Evolutionary conservation across 129 eudicot genomes (phyloP), one percentile per base, ranked within the genome.

Genomic region (Logfia minima): DNA sequence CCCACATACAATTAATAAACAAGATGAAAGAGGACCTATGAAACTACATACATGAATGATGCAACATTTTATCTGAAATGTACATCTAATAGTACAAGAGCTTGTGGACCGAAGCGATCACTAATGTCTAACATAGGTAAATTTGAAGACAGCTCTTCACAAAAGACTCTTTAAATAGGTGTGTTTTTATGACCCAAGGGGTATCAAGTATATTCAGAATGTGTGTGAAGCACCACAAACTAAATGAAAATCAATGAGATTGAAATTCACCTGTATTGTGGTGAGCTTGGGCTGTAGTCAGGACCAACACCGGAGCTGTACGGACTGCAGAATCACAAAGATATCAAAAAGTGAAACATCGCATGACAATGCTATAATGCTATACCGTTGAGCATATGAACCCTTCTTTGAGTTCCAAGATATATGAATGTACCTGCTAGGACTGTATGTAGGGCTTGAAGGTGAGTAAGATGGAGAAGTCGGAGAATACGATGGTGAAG

Each of bases 401-500:
- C 9, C 61, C 9, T 8, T 55, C 8, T 58, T 58, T 58, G 63
- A 19, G 28, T 58, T 21, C 5, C 77, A 28, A 70, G 8, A 78
- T 29, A 14, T 26, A 43, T 61, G 53, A 16, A 79, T 63, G 34
- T 89, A 94, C 98, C 98, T 94, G 97, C 92, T 89, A n/a, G 97
- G 97, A 82, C 98, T 93, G 74, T 90, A 93, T 10, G 93, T 86
- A 68, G 97, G 98, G 76, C 98, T 94, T 37, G 98, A 94, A 43
- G 98, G 98, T 2, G 98, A 94, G 83, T 94, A 94, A 22, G 98
- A 84, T 39, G 98, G 98, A 63, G 98, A 94, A 39, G 97, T 91
- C 35, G 98, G 98, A 41, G 97, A 93, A 78, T 90, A 93, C 1
- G 98, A 88, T 22, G 96, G 98, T 0, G 97, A 93, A 14, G 98